A percentile compares a stretch with the other conserved stretches of the same genome.
phyloP scores from a whole-genome alignment of 306 rosid species.

The Spatholobus suberectus region DNA sequence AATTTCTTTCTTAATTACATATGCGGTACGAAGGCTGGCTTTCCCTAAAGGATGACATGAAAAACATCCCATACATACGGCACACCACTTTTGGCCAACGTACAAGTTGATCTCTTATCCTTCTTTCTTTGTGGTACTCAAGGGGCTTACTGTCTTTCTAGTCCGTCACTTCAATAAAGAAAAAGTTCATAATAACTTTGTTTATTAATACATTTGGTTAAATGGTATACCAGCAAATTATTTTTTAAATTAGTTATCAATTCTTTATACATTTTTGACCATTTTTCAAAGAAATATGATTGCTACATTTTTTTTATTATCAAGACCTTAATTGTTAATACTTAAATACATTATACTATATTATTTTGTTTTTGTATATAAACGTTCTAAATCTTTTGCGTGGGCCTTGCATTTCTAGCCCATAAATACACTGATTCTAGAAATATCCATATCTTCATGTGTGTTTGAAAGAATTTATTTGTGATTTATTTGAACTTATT shows the following conservation, averaged over 20 bases:
- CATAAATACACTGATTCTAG: background rate
- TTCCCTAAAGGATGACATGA: conserved; percentile 46
- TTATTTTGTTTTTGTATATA: too few relatives aligned
- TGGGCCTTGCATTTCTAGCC: background rate
- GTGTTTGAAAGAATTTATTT: background rate
- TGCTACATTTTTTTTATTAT: too few relatives aligned
- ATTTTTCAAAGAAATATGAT: too few relatives aligned
- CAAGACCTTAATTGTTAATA: too few relatives aligned
- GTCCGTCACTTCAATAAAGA: conserved; percentile 33
- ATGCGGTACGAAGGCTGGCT: conserved; percentile 40
- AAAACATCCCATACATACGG: conserved; percentile 50
- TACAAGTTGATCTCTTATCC: conserved; percentile 17
- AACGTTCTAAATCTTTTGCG: too few relatives aligned
- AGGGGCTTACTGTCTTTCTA: conserved; percentile 17
- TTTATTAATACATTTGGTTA: background rate
- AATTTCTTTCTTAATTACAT: conserved; percentile 40
- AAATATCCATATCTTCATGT: background rate
- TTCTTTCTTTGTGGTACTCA: conserved; percentile 22
- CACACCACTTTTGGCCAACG: conserved; percentile 45
- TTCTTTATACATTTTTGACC: too few relatives aligned
- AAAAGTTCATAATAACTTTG: background rate
- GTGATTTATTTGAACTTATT: background rate
- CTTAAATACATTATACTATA: too few relatives aligned
- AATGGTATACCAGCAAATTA: background rate
- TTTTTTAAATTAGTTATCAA: too few relatives aligned